A percentile compares a stretch with the other conserved stretches of the same genome.
Conservation (phyloP, 805 yeast species). For the Hanseniaspora lindneri region DNA sequence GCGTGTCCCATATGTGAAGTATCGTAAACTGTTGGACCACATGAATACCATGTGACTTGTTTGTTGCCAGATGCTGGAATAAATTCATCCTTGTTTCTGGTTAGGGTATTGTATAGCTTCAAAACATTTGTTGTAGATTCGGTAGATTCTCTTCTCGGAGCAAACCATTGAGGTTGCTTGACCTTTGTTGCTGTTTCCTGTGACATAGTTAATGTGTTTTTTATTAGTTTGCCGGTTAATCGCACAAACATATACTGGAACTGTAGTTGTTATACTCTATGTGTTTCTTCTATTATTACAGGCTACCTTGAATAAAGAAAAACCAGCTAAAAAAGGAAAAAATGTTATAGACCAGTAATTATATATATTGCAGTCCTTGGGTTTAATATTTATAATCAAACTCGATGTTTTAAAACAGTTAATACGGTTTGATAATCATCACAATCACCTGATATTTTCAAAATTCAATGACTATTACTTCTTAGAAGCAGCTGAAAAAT, state of each 20-base stretch:
- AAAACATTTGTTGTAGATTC: conserved; percentile 30
- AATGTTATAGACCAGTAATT: too few species aligned
- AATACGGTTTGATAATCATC: too few species aligned
- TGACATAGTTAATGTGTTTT: background rate
- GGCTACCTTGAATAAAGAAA: too few species aligned
- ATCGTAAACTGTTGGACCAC: conserved; percentile 98
- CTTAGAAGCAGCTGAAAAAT: too few species aligned
- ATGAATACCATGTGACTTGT: conserved; percentile 84
- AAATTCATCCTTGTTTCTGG: conserved; percentile 68
- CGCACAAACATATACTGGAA: background rate
- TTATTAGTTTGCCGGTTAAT: background rate
- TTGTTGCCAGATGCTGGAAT: conserved; percentile 48
- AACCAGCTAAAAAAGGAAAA: too few species aligned
- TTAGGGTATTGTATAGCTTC: conserved; percentile 69
- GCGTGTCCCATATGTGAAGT: conserved; percentile 98
- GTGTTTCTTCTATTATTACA: too few species aligned
- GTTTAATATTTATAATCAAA: too few species aligned
- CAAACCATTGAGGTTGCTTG: conserved; percentile 44
- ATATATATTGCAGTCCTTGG: too few species aligned
- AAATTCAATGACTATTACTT: too few species aligned
- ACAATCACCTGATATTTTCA: too few species aligned
- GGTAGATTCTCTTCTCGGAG: conserved; percentile 26
- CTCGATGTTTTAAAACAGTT: too few species aligned
- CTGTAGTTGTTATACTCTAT: too few species aligned
- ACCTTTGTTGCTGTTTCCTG: conserved; percentile 23